These are phyloP conservation scores for Sextonia rubra DNA, from an alignment of 164 flowering plant species.

Conservation along the genomic window DNA sequence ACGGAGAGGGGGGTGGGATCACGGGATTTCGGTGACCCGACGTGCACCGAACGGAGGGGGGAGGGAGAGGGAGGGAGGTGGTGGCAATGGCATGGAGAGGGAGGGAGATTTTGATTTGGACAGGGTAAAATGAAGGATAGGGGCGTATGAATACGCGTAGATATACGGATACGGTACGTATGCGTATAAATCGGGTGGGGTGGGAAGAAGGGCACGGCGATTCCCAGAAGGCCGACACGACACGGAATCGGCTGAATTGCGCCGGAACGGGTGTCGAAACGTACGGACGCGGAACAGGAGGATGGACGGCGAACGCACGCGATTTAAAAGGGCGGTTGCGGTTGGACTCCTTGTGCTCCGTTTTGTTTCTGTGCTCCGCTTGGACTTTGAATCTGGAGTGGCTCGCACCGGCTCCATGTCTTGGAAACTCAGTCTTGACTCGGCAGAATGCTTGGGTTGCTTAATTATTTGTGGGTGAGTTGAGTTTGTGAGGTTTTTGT, in stretches of 20 bases:
- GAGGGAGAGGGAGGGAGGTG: background rate
- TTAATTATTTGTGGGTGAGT: too few species aligned
- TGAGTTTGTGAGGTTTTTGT: too few species aligned
- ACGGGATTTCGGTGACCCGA: background rate
- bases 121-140: background rate
- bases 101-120: slow-evolving; percentile 5
- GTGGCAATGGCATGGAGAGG: background rate
- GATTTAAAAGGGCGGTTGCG: background rate
- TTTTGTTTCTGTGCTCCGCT: too few species aligned
- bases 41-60: background rate
- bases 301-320: background rate
- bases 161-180: background rate
- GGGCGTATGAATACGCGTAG: background rate
- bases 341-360: background rate
- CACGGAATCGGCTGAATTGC: background rate
- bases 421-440: too few species aligned
- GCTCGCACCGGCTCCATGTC: too few species aligned
- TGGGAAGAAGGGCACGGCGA: background rate
- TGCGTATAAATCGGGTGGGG: too few species aligned
- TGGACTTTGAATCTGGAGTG: too few species aligned
- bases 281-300: background rate
- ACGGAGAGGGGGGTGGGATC: background rate
- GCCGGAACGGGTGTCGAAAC: background rate
- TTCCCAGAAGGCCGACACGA: background rate
- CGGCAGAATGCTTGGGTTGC: too few species aligned